A percentile compares a stretch with the other conserved stretches of the same genome.
phyloP scores from a whole-genome alignment of 768 basidiomycete species.

The Trametes punicea region DNA sequence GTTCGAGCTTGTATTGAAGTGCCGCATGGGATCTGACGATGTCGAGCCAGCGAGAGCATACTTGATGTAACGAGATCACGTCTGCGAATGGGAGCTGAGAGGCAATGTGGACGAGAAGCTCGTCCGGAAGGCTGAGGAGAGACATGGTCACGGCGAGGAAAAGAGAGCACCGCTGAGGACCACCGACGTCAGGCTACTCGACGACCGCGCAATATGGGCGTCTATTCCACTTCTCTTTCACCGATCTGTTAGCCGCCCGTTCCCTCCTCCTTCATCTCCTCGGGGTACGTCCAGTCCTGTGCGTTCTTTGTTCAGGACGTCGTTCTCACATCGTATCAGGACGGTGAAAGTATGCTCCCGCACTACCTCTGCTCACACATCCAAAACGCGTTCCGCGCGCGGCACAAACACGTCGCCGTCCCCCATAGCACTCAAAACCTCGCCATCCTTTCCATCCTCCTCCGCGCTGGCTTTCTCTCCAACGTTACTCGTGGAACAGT shows the following conservation, averaged over 20 bases:
- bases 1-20: conserved; percentile 20
- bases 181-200: neutral
- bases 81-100: conserved; percentile 1
- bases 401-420: conserved; percentile 73
- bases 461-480: conserved; percentile 85
- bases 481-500: conserved; percentile 78
- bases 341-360: conserved; percentile 46
- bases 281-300: neutral
- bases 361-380: conserved; percentile 87
- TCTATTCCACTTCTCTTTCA: neutral
- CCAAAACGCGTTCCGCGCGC: conserved; percentile 89
- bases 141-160: neutral
- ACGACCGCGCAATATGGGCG: neutral
- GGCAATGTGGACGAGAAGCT: conserved; percentile 18
- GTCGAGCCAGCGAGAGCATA: conserved; percentile 1
- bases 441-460: conserved; percentile 87
- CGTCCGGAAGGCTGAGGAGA: conserved; percentile 21
- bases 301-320: neutral
- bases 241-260: neutral
- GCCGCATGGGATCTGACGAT: conserved; percentile 5
- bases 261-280: neutral
- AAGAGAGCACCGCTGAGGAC: neutral
- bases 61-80: neutral
- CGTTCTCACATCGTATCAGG: neutral
- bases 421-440: conserved; percentile 87